Base-by-base conservation (phyloP, 106 monocot genomes). In the Allium cepa region DNA sequence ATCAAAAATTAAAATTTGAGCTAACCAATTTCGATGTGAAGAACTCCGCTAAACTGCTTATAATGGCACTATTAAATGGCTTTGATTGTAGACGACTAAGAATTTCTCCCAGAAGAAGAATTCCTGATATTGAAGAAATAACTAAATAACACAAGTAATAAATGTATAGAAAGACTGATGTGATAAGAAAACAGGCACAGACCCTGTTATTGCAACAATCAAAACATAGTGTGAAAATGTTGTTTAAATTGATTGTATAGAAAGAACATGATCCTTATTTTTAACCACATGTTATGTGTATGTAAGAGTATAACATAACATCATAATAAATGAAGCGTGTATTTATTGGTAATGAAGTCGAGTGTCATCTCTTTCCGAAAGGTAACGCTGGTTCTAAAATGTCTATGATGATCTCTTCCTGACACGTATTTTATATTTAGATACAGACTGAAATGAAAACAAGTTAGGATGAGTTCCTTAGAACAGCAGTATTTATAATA, bases 11-110 rank as follows among this genome's bases (percentile, higher is more conserved):
- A 50, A 58, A n/a, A 75, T 17, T 56, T 28, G 73, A 17, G 82
- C 84, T 88, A 68, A 94, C 94, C 80, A 94, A 69, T 60, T 74
- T 90, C 69, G 90, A 82, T 62, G 84, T 75, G 81, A 94, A 90
- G 78, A 94, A 94, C 50, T 72, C 79, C 49, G 65, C 76, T 80
- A 94, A 85, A 71, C 77, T 84, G 52, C 73, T 72, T 62, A 90
- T 50, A 62, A 74, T 79, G 18, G 53, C 47, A 62, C 56, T 66
- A 72, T 85, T 75, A 28, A 94, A 71, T 58, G 78, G 61, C 68
- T 94, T 88, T n/a, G 50, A 57, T 27, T 59, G 28, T 69, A 90
- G 69, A 62, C 59, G 69, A 7, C 50, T 50, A 62, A 94, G 78
- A 53, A 90, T 56, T 90, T 94, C 90, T 65, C 79, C 85, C 49